These are phyloP conservation scores for Fusarium albidum DNA, from an alignment of 2,329 filamentous ascomycete genomes.

Conservation along the genomic window DNA sequence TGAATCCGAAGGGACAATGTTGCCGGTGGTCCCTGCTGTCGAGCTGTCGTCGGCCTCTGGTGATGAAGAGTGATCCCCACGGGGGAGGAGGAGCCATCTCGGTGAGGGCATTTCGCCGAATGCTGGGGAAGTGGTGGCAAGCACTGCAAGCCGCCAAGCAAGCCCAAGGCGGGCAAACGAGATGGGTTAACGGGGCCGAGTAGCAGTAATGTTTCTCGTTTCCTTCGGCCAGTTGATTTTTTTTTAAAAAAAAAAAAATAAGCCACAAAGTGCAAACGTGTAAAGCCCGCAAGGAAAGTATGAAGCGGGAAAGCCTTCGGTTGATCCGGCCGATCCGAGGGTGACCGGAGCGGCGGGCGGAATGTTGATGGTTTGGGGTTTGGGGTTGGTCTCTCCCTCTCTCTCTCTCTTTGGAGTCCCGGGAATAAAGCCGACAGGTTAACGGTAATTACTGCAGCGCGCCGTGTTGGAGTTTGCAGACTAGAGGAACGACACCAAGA, in stretches of 20 bases:
- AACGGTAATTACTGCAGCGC: not conserved
- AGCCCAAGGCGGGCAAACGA: conserved; percentile 3
- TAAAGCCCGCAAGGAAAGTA: conserved; percentile 12
- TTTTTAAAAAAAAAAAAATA: not conserved
- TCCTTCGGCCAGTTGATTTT: conserved; percentile 5
- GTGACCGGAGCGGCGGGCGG: conserved; percentile 22
- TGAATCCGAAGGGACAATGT: conserved; percentile 20
- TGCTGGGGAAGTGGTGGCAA: conserved; percentile 3
- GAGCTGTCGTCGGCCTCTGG: conserved; percentile 30
- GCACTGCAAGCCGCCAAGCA: not conserved
- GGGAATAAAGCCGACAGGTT: not conserved
- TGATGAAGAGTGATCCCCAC: conserved; percentile 36
- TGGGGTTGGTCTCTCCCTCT: not conserved
- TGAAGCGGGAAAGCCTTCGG: conserved; percentile 14
- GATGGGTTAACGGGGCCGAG: not conserved
- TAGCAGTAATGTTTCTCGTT: conserved; percentile 22
- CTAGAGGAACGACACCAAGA: conserved; percentile 1
- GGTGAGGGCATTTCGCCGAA: conserved; percentile 25
- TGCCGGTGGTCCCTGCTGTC: conserved; percentile 20
- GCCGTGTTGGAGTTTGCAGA: not conserved
- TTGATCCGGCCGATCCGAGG: conserved; percentile 35
- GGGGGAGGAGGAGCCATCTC: conserved; percentile 21
- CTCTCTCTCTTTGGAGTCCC: not conserved
- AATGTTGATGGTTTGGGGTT: conserved; percentile 16
- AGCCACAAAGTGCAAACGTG: conserved; percentile 6